Evolutionary conservation across 1,284 basidiomycete species (phyloP).

Genomic region (Mycosarcoma mackinlayi): DNA sequence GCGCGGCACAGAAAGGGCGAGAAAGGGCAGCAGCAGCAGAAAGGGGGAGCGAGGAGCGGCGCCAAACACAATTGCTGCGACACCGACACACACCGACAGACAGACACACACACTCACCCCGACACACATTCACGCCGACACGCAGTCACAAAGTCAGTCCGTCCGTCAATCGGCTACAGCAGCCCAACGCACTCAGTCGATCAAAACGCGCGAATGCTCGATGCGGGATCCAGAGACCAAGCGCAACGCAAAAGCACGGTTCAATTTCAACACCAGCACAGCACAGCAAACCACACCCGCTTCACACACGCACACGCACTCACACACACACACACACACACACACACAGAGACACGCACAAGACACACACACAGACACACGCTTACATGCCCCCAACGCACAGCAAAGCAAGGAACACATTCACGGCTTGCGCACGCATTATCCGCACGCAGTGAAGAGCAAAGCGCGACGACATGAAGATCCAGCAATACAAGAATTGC

Average conservation of each 20-base stretch:
- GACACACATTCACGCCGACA: not conserved
- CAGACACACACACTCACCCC: conserved; percentile 2
- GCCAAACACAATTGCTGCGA: not conserved
- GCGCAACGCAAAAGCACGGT: conserved; percentile 9
- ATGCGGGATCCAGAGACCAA: conserved; percentile 4
- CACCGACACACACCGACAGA: conserved; percentile 11
- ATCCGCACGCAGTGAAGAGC: no score
- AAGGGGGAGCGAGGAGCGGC: conserved; percentile 1
- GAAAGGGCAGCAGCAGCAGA: conserved; percentile 1
- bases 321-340: conserved; percentile 1
- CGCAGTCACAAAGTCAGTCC: conserved; percentile 1
- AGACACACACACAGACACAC: no score
- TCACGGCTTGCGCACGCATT: no score
- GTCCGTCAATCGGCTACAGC: not conserved
- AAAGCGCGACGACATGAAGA: not conserved
- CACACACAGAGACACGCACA: no score
- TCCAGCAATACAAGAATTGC: no score
- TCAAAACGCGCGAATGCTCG: conserved; percentile 5
- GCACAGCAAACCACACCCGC: conserved; percentile 12
- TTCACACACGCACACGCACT: not conserved
- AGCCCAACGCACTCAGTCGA: not conserved
- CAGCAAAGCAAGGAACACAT: no score
- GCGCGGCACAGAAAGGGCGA: conserved; percentile 5
- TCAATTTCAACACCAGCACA: not conserved
- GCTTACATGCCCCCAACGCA: no score